These are phyloP conservation scores for Myxozyma monticola DNA, from an alignment of 805 yeast species.

Conservation along the genomic window DNA sequence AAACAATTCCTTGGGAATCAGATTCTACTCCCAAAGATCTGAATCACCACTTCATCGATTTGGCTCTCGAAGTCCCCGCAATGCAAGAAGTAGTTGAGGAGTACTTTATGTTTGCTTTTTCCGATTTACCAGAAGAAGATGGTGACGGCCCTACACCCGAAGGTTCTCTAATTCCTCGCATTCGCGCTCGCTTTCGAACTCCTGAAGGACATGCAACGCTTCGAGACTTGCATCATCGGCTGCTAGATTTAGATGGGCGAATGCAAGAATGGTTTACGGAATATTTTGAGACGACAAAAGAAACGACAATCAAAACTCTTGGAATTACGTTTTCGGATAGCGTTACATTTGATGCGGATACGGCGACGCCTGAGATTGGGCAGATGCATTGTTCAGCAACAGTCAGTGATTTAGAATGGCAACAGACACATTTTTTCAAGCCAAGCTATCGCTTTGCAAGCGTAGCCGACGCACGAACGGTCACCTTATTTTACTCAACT, in stretches of 20 bases:
- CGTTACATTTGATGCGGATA: background rate
- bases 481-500: conserved; percentile 5
- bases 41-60: conserved; percentile 8
- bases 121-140: background rate
- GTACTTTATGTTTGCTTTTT: conserved; percentile 2
- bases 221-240: background rate
- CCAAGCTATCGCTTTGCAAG: conserved; percentile 4
- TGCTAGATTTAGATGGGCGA: conserved; percentile 5
- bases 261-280: background rate
- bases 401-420: conserved; percentile 1
- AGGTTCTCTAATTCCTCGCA: background rate
- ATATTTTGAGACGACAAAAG: background rate
- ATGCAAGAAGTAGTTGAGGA: background rate
- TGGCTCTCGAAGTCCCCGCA: conserved; percentile 14
- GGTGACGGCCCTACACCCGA: background rate
- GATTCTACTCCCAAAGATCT: background rate
- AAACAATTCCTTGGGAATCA: conserved; percentile 19
- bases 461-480: conserved; percentile 13
- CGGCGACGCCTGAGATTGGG: background rate
- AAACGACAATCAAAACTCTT: too few relatives aligned
- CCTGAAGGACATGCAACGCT: background rate
- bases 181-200: conserved; percentile 2
- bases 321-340: too few relatives aligned
- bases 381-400: background rate
- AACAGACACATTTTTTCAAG: conserved; percentile 12